Percentiles rank a stretch among this genome's conserved stretches.
Conservation (phyloP, 352 stramenopile species). For the Pythium phragmitis region DNA sequence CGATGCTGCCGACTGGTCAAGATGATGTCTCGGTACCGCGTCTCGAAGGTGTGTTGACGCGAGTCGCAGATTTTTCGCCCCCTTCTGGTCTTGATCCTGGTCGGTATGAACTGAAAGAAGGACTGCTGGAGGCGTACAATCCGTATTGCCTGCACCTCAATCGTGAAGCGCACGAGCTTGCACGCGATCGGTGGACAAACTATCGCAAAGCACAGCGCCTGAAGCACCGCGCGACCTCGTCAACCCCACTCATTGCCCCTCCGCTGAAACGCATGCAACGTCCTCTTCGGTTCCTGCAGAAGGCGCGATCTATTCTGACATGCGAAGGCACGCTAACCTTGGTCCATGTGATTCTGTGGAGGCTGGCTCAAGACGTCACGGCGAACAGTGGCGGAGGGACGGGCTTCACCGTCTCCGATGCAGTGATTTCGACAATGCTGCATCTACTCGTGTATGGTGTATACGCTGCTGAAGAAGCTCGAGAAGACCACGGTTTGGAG, state of each 20-base stretch:
- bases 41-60: constrained; percentile 57
- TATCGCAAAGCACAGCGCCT: constrained; percentile 58
- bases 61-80: constrained; percentile 72
- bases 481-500: neutral
- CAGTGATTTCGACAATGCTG: constrained; percentile 79
- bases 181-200: constrained; percentile 79
- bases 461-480: constrained; percentile 44
- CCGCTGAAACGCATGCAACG: constrained; percentile 21
- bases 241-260: constrained; percentile 26
- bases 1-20: constrained; percentile 78
- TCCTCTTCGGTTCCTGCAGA: constrained; percentile 46
- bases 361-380: constrained; percentile 29
- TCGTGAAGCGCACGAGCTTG: constrained; percentile 76
- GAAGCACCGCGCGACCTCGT: constrained; percentile 13
- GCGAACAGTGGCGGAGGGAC: constrained; percentile 8
- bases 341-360: constrained; percentile 67
- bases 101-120: constrained; percentile 77
- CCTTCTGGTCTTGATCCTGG: constrained; percentile 76
- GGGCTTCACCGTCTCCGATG: constrained; percentile 62
- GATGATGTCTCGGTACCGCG: constrained; percentile 72
- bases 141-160: constrained; percentile 87
- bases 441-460: constrained; percentile 81
- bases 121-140: constrained; percentile 77
- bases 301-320: constrained; percentile 59
- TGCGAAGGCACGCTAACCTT: constrained; percentile 70